Base-by-base conservation (phyloP, 768 basidiomycete species). In the Asterophora lycoperdoides region DNA sequence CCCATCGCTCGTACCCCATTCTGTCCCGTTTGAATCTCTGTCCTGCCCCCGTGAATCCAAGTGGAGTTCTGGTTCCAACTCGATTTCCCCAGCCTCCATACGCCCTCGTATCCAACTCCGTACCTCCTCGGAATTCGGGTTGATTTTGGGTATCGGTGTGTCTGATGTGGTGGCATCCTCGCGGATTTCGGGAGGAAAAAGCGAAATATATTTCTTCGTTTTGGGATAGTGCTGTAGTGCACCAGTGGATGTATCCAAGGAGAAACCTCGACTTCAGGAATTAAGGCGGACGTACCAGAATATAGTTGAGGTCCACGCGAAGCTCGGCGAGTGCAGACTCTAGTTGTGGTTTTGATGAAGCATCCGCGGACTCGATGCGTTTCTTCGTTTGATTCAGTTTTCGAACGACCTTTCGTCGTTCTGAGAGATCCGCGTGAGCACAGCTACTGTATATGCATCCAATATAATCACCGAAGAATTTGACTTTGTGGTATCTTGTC, bases 281-380 rank as follows among this genome's bases (percentile, higher is more conserved):
- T 6, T 2, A 36, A 15, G 18, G 5, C 11, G 10, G 8, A 18
- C 19, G 19, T 54, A 93, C 93, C 64, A 93, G 62, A 42, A 94
- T 80, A 62, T 97, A 98, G 63, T 94, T 93, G 38, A 96, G 72
- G 62, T 95, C 92, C 11, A 94, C 77, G n/a, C 94, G 77, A 13
- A 89, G 71, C 48, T 83, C 76, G 8, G 68, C 60, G 33, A 96
- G 60, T 10, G 76, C 66, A 34, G 66, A 60, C 48, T 80, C 70
- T 9, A 84, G 61, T 49, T 71, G 64, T 44, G 67, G 67, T 50
- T 72, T 70, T 11, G 68, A 59, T 2, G 70, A 62, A 6, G 63
- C 64, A 14, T 66, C 64, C 17, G 66, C 66, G 8, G 68, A 60
- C 3, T 60, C 57, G 1, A 87, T 59, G 40, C 67, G 70, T 52